Base-by-base conservation (phyloP, 2,329 filamentous ascomycete genomes). In the Neonectria hederae region DNA sequence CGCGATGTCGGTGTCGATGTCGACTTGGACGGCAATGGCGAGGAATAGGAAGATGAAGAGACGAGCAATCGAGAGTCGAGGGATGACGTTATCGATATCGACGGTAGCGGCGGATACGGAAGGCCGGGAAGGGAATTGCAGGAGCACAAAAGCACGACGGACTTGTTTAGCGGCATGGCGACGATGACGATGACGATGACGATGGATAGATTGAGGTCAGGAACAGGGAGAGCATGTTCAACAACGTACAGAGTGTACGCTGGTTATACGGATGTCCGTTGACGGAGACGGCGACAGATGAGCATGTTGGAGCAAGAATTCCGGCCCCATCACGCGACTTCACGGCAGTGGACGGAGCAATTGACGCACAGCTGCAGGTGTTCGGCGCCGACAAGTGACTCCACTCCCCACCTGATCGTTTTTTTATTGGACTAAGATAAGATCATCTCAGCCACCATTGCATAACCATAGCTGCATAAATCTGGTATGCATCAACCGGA, bases 281-380 rank as follows among this genome's bases (percentile, higher is more conserved):
- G 19, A 6, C 45, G 17, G 30, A 28, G 22, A 9, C 13, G 43
- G 40, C 30, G 38, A 13, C 26, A 24, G 51, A 32, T 67, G 71
- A 73, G 71, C 71, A 72, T 65, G 71, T 69, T 69, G 59, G 68
- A 72, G 71, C 63, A 72, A 28, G 54, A 71, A 63, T 32, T 19
- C 58, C 58, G 42, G 43, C 48, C 28, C 43, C 59, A 43, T 56
- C 54, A 52, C 43, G 51, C 51, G 51, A 49, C 42, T 55, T 38
- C 3, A 21, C 48, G 48, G 28, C 48, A 32, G 26, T 30, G 46
- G 46, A 49, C 35, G 35, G n/a, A 28, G 24, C 24, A 70, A 69
- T 67, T 56, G 66, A 56, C 58, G 70, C 59, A 56, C 63, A 51
- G 45, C 38, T 43, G 53, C 59, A 42, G n/a, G 38, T 42, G 38